These are phyloP conservation scores for Chenopodium album DNA, from an alignment of 148 eudicot species.

Conservation along the genomic window DNA sequence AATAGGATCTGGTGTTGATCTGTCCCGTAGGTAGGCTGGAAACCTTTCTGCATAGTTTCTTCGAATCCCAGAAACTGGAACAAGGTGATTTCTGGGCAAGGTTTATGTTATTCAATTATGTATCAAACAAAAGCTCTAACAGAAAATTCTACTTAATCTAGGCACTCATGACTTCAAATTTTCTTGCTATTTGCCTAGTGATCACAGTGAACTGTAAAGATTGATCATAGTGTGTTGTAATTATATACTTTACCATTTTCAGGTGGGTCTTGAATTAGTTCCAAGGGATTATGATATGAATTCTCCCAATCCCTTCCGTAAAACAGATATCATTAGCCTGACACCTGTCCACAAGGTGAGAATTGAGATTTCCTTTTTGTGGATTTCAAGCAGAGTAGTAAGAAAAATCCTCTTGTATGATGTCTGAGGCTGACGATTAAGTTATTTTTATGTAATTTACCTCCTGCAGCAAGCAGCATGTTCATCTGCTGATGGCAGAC, in stretches of 20 bases:
- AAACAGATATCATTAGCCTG: slow-evolving; percentile 75
- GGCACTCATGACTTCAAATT: neutral
- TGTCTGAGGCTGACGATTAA: slow-evolving; percentile 8
- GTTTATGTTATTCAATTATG: neutral
- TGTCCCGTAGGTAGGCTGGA: neutral
- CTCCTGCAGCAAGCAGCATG: slow-evolving; percentile 97
- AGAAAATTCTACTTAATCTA: slow-evolving; percentile 6
- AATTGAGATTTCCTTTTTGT: slow-evolving; percentile 10
- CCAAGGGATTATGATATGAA: slow-evolving; percentile 96
- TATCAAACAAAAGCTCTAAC: neutral
- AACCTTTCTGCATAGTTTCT: neutral
- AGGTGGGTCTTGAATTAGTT: slow-evolving; percentile 98
- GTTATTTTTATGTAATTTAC: slow-evolving; percentile 16
- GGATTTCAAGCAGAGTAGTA: slow-evolving; percentile 5
- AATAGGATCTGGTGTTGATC: neutral
- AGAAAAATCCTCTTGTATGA: slow-evolving; percentile 5
- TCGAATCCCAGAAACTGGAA: neutral
- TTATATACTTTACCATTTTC: slow-evolving; percentile 15
- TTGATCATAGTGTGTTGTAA: neutral
- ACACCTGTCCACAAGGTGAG: slow-evolving; percentile 97
- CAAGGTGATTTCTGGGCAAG: neutral
- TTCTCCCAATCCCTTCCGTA: slow-evolving; percentile 77
- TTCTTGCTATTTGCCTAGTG: neutral
- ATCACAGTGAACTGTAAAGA: neutral
- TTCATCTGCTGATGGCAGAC: slow-evolving; percentile 99